phyloP scores from a whole-genome alignment of 495 filamentous ascomycete species.

The Cercophora sp. region DNA sequence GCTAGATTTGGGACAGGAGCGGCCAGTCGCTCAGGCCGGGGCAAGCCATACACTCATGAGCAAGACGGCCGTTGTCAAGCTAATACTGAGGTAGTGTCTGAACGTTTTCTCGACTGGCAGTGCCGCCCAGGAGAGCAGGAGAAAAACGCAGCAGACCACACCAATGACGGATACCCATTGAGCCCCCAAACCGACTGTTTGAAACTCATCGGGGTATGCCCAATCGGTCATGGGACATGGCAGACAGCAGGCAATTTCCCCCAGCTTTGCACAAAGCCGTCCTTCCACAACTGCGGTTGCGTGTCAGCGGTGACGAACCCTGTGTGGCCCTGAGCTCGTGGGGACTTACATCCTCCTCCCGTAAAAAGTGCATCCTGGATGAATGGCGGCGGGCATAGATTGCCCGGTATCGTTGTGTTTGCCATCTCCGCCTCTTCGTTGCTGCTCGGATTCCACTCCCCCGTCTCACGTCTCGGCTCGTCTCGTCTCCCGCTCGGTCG shows the following conservation, averaged over 20 bases:
- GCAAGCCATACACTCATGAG: slow-evolving; percentile 67
- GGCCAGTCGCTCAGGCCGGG: neutral
- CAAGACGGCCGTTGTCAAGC: slow-evolving; percentile 67
- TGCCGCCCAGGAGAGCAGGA: slow-evolving; percentile 76
- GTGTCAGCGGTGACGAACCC: slow-evolving; percentile 13
- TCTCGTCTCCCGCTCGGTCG: too few species aligned
- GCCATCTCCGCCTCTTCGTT: too few species aligned
- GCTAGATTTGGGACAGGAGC: neutral
- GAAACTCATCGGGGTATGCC: slow-evolving; percentile 75
- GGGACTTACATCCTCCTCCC: slow-evolving; percentile 41
- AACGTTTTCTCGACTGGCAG: slow-evolving; percentile 87
- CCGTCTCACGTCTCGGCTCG: too few species aligned
- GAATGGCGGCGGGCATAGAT: slow-evolving; percentile 34
- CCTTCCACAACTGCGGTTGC: slow-evolving; percentile 58
- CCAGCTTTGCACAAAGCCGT: slow-evolving; percentile 49
- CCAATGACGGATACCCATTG: slow-evolving; percentile 78
- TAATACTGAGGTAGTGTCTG: slow-evolving; percentile 88
- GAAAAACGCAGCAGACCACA: slow-evolving; percentile 65
- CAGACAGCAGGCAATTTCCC: slow-evolving; percentile 64
- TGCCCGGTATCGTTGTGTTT: too few species aligned
- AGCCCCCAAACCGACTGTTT: slow-evolving; percentile 57
- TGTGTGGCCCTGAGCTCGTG: neutral
- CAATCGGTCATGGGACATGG: slow-evolving; percentile 85
- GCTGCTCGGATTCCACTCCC: too few species aligned
- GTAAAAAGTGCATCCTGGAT: slow-evolving; percentile 29